Conservation (phyloP, 2,329 filamentous ascomycete genomes). For the Xylaria sp. region DNA sequence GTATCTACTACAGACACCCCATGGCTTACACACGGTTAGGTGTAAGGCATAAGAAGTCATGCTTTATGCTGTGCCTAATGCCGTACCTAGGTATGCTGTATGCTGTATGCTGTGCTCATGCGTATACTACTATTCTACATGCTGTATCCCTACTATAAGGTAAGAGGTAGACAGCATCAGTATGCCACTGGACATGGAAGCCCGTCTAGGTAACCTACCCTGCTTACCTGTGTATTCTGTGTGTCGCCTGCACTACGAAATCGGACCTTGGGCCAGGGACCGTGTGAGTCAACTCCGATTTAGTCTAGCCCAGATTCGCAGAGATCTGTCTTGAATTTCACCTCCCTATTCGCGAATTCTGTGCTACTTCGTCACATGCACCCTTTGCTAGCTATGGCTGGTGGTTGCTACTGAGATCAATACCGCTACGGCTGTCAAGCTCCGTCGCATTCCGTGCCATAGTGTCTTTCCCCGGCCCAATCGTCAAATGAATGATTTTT, state of each 20-base stretch:
- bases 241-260: conserved; percentile 17
- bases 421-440: background rate
- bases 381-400: background rate
- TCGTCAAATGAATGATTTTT: background rate
- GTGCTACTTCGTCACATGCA: conserved; percentile 12
- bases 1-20: no score
- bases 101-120: no score
- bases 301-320: conserved; percentile 14
- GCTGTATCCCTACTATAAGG: no score
- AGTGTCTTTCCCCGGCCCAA: conserved; percentile 3
- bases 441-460: conserved; percentile 6
- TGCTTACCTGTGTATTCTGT: no score
- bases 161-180: background rate
- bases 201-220: background rate
- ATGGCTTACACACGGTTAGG: no score
- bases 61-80: no score
- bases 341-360: conserved; percentile 21
- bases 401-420: no score
- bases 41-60: no score
- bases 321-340: conserved; percentile 29
- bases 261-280: conserved; percentile 18
- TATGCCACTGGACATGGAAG: background rate
- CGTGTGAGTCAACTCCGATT: conserved; percentile 35
- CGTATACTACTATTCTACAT: no score
- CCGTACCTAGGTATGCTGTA: no score